Conservation (phyloP, 2,329 filamentous ascomycete species). For the Calonectria henricotiae region DNA sequence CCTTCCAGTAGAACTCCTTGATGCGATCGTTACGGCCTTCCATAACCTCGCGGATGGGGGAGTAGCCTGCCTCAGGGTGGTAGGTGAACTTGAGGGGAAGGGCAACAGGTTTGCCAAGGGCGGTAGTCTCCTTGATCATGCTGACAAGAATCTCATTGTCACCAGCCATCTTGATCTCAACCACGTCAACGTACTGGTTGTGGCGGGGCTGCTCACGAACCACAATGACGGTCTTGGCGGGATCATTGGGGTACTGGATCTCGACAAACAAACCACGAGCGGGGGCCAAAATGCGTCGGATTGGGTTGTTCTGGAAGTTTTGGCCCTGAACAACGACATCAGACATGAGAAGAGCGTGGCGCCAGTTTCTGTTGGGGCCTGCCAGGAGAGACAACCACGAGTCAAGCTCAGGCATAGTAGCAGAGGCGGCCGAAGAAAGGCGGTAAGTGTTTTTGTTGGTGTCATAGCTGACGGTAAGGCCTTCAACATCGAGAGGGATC, state of each 20-base stretch:
- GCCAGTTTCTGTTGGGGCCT: conserved; percentile 90
- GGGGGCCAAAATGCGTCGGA: conserved; percentile 92
- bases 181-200: conserved; percentile 89
- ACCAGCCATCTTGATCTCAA: conserved; percentile 84
- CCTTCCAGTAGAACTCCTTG: conserved; percentile 99
- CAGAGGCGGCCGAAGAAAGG: conserved; percentile 82
- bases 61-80: conserved; percentile 95
- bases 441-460: conserved; percentile 86
- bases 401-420: conserved; percentile 83
- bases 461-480: conserved; percentile 87
- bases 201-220: conserved; percentile 91
- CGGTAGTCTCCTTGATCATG: conserved; percentile 94
- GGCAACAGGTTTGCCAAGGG: conserved; percentile 85
- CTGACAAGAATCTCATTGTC: conserved; percentile 89
- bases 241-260: conserved; percentile 85
- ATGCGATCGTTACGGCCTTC: conserved; percentile 95
- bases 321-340: conserved; percentile 96
- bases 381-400: conserved; percentile 92
- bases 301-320: conserved; percentile 97
- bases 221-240: conserved; percentile 86
- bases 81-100: conserved; percentile 93
- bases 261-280: conserved; percentile 91
- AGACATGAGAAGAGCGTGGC: conserved; percentile 93
- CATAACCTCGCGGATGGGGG: conserved; percentile 98
- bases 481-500: conserved; percentile 85